These are phyloP conservation scores for Spiromyces aspiralis DNA, from an alignment of 371 early-diverging fungal species.

Conservation along the genomic window DNA sequence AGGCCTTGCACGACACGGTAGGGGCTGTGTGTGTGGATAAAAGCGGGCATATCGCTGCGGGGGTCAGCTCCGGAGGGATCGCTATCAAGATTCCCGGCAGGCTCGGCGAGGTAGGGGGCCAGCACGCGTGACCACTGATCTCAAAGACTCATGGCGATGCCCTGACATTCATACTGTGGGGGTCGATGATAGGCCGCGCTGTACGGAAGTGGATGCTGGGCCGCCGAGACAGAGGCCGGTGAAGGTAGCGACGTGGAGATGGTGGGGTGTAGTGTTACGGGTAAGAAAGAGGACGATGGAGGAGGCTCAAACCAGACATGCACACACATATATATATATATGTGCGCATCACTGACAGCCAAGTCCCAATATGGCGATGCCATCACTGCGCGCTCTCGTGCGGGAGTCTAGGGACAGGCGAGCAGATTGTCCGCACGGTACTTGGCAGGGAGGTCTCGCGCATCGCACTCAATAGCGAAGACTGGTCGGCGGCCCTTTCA, in stretches of 20 bases:
- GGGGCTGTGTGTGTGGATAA: slow-evolving; percentile 66
- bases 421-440: slow-evolving; percentile 56
- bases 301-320: background rate
- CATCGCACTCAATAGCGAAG: slow-evolving; percentile 14
- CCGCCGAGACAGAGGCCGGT: slow-evolving; percentile 26
- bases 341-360: no score
- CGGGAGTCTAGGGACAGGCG: slow-evolving; percentile 59
- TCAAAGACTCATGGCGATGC: no score
- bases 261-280: slow-evolving; percentile 51
- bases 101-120: slow-evolving; percentile 58
- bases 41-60: slow-evolving; percentile 47
- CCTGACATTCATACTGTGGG: no score
- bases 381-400: no score
- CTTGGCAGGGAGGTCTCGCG: slow-evolving; percentile 40
- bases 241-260: slow-evolving; percentile 7
- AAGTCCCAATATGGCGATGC: no score
- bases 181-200: slow-evolving; percentile 47
- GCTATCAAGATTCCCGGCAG: slow-evolving; percentile 66
- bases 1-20: slow-evolving; percentile 56
- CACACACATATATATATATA: background rate
- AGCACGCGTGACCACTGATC: no score
- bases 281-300: slow-evolving; percentile 5
- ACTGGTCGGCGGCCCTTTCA: no score
- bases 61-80: slow-evolving; percentile 79
- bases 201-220: slow-evolving; percentile 59